Conservation (phyloP, 2,329 filamentous ascomycete species). For the Aaosphaeria pasadenensis region DNA sequence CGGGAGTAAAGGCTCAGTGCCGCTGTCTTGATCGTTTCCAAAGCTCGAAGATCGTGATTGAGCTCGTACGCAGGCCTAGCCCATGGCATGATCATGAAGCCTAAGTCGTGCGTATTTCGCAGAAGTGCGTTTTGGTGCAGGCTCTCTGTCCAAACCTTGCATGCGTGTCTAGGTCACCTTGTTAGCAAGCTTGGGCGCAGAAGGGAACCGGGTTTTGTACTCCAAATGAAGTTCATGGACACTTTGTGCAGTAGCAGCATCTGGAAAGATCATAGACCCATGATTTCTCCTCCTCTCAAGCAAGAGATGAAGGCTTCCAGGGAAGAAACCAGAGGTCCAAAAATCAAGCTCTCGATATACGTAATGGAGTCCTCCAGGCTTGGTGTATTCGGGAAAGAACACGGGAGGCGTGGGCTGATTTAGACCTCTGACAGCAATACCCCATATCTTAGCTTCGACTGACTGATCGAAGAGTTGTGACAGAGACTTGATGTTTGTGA, state of each 20-base stretch:
- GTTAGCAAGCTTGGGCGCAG: neutral
- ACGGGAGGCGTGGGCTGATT: neutral
- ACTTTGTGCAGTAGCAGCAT: too few relatives aligned
- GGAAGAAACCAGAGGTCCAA: neutral
- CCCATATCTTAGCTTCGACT: neutral
- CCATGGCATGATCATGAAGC: slow-evolving; percentile 44
- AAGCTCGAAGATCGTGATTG: slow-evolving; percentile 28
- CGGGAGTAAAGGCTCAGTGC: slow-evolving; percentile 35
- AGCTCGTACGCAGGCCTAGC: slow-evolving; percentile 37
- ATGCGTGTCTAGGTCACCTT: neutral
- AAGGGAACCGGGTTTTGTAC: neutral
- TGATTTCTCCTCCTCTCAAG: neutral
- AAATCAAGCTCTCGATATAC: neutral
- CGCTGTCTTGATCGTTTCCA: slow-evolving; percentile 5
- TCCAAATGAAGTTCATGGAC: too few relatives aligned
- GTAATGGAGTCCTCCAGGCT: neutral
- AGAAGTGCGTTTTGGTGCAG: slow-evolving; percentile 32
- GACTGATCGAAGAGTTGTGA: neutral
- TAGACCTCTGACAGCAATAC: neutral
- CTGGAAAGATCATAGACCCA: neutral
- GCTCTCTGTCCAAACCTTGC: neutral
- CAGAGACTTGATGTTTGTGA: too few relatives aligned
- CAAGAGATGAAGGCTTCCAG: neutral
- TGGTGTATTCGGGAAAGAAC: neutral
- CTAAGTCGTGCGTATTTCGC: slow-evolving; percentile 39